These are phyloP conservation scores for Stentor coeruleus DNA, from an alignment of 73 alveolate species.

Conservation along the genomic window DNA sequence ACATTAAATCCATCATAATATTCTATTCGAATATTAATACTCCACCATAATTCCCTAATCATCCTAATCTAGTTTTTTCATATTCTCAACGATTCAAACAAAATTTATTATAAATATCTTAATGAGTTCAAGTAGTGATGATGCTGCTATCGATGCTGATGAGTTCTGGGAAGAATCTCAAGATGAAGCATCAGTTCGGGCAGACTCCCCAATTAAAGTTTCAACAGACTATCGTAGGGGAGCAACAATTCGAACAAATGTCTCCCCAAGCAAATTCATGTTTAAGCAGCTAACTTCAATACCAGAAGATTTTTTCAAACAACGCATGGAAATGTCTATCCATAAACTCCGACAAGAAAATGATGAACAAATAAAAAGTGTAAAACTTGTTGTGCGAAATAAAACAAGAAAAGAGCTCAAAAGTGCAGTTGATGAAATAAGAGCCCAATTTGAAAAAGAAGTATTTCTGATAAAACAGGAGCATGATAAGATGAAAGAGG, in stretches of 20 bases:
- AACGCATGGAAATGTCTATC: neutral
- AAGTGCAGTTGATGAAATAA: neutral
- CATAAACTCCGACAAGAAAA: neutral
- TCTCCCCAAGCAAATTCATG: neutral
- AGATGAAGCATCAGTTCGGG: neutral
- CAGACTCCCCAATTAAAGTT: neutral
- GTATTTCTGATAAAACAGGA: neutral
- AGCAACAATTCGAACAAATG: neutral
- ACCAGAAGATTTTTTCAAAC: neutral
- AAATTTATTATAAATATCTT: too few species aligned
- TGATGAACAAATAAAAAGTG: neutral
- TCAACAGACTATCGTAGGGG: neutral
- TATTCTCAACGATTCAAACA: too few species aligned
- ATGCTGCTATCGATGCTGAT: neutral
- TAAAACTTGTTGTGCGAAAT: neutral
- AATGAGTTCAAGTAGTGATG: neutral
- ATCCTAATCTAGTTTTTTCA: too few species aligned
- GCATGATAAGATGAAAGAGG: neutral
- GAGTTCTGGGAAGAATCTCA: neutral
- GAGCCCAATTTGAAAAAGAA: constrained; percentile 11
- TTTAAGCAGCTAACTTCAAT: neutral
- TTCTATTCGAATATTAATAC: too few species aligned
- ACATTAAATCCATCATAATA: too few species aligned
- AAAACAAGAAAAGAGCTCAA: constrained; percentile 10
- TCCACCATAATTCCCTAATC: too few species aligned